Evolutionary conservation across 495 filamentous ascomycete genomes (phyloP).

Genomic region (Elasticomyces elasticus): DNA sequence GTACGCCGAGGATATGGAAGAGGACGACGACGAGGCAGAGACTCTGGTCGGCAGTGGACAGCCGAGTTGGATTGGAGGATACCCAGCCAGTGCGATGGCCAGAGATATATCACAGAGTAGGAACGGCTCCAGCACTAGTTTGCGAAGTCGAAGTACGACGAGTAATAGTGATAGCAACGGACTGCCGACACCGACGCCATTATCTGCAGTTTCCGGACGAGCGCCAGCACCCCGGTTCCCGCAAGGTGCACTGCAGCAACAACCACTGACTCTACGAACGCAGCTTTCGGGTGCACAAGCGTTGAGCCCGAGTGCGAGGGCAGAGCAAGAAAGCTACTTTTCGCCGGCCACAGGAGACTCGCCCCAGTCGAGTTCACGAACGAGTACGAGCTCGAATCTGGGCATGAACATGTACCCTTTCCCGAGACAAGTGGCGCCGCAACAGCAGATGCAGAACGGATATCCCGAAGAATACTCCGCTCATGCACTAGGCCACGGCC

Average conservation of each 20-base stretch:
- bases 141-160: conserved; percentile 72
- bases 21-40: conserved; percentile 36
- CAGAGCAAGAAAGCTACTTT: conserved; percentile 67
- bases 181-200: conserved; percentile 19
- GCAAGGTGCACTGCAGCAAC: conserved; percentile 41
- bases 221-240: conserved; percentile 61
- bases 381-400: conserved; percentile 6
- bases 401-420: conserved; percentile 54
- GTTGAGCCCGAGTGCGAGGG: neutral
- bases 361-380: conserved; percentile 34
- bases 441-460: neutral
- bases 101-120: conserved; percentile 46
- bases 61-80: neutral
- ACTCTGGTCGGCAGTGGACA: conserved; percentile 4
- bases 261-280: conserved; percentile 62
- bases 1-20: conserved; percentile 62
- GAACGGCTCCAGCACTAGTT: conserved; percentile 69
- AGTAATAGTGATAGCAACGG: conserved; percentile 48
- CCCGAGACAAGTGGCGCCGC: conserved; percentile 49
- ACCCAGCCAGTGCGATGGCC: neutral
- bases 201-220: conserved; percentile 10
- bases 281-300: neutral
- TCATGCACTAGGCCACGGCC: neutral
- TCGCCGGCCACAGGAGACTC: conserved; percentile 71
- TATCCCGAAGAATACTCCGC: neutral